These are phyloP conservation scores for Solanum chmielewskii DNA, from an alignment of 257 asterid genomes.

Conservation along the genomic window DNA sequence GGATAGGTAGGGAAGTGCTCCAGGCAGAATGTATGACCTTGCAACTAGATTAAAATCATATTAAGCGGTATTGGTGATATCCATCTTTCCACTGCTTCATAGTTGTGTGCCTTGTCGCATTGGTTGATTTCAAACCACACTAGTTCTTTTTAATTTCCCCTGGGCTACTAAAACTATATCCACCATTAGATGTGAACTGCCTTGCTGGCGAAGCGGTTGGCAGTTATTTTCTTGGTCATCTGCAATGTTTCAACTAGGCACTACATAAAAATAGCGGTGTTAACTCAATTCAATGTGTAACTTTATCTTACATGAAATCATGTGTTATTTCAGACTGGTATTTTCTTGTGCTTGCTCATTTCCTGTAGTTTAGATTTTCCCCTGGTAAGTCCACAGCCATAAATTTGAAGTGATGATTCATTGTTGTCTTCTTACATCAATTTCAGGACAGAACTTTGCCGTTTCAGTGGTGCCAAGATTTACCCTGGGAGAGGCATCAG, in stretches of 20 bases:
- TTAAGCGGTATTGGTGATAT: background rate
- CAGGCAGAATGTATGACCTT: background rate
- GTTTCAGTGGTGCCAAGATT: conserved; percentile 75
- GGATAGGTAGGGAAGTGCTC: background rate
- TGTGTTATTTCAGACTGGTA: background rate
- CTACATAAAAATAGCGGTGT: background rate
- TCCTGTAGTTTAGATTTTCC: background rate
- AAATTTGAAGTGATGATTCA: background rate
- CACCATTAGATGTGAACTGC: background rate
- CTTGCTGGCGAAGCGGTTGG: background rate
- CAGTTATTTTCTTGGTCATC: background rate
- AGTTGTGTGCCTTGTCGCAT: background rate
- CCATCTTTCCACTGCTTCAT: background rate
- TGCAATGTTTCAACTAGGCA: background rate
- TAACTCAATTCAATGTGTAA: background rate
- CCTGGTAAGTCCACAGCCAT: background rate
- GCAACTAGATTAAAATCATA: background rate
- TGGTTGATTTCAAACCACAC: background rate
- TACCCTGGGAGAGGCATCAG: conserved; percentile 81
- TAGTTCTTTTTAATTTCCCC: background rate
- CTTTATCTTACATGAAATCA: background rate
- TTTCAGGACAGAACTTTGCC: conserved; percentile 73
- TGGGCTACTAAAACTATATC: background rate
- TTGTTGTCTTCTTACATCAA: background rate
- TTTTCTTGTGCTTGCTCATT: background rate